A percentile compares a stretch with the other conserved stretches of the same genome.
phyloP scores from a whole-genome alignment of 2,329 filamentous ascomycete genomes.

The Amauroascus verrucosus region DNA sequence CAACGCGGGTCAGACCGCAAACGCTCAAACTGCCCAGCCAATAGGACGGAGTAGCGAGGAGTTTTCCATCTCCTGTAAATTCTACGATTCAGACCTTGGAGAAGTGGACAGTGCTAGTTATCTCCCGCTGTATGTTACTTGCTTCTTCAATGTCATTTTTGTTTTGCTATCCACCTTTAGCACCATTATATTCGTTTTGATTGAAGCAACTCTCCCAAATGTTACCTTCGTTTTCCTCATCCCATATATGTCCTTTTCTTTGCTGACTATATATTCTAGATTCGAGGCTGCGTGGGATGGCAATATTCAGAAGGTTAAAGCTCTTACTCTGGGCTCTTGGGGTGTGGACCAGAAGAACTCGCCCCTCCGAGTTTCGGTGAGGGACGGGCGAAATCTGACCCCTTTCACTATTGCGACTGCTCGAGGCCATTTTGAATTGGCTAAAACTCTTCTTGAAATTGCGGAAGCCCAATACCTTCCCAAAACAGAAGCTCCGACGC shows the following conservation, averaged over 20 bases:
- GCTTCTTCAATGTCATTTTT: background rate
- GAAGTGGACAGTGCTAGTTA: constrained; percentile 44
- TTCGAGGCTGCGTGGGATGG: constrained; percentile 57
- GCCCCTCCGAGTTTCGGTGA: constrained; percentile 55
- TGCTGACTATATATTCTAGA: constrained; percentile 8
- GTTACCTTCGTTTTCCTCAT: background rate
- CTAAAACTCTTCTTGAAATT: constrained; percentile 59
- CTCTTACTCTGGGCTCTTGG: constrained; percentile 25
- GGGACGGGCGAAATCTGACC: constrained; percentile 43
- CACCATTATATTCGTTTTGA: too few relatives aligned
- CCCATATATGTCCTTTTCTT: background rate
- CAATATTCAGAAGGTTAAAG: constrained; percentile 49
- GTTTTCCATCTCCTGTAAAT: constrained; percentile 44
- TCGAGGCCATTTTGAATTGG: constrained; percentile 54
- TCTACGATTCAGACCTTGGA: constrained; percentile 36
- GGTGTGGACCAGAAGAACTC: constrained; percentile 41
- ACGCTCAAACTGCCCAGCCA: background rate
- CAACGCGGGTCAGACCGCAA: background rate
- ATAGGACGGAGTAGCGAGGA: constrained; percentile 15
- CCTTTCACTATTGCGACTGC: constrained; percentile 61
- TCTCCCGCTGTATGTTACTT: constrained; percentile 12
- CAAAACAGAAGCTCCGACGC: constrained; percentile 40
- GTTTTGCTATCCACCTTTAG: background rate
- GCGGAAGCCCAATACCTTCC: constrained; percentile 57
- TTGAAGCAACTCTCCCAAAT: too few relatives aligned